Percentiles rank a stretch among this genome's conserved stretches.
phyloP scores from a whole-genome alignment of 2,329 filamentous ascomycete species.

The Fusarium vanettenii region DNA sequence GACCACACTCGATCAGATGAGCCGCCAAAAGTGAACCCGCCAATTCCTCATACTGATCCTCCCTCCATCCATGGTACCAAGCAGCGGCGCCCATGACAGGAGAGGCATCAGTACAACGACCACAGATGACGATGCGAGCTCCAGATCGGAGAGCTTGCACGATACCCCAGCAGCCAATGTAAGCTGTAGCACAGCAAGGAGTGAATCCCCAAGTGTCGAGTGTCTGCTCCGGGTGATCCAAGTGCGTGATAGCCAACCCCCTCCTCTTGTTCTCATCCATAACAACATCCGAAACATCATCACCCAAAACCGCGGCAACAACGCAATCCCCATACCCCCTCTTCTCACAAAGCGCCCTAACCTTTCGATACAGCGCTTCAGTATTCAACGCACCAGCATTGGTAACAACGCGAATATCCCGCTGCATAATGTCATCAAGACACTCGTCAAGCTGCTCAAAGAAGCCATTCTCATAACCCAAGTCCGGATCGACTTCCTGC shows the following conservation, averaged over 20 bases:
- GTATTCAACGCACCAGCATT: conserved; percentile 56
- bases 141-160: conserved; percentile 54
- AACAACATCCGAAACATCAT: conserved; percentile 50
- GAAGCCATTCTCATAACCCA: conserved; percentile 53
- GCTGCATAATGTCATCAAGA: conserved; percentile 49
- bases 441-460: conserved; percentile 57
- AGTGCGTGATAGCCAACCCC: conserved; percentile 35
- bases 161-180: conserved; percentile 63
- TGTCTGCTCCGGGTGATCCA: conserved; percentile 45
- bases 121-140: conserved; percentile 62
- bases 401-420: conserved; percentile 52
- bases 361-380: conserved; percentile 45
- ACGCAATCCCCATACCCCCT: conserved; percentile 45
- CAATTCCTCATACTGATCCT: conserved; percentile 59
- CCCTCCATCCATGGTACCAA: conserved; percentile 66
- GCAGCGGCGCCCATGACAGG: conserved; percentile 67
- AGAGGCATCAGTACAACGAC: conserved; percentile 60
- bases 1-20: conserved; percentile 65
- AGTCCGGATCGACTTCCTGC: conserved; percentile 45
- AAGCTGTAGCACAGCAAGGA: conserved; percentile 50
- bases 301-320: conserved; percentile 53
- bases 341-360: conserved; percentile 45
- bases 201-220: conserved; percentile 46
- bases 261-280: conserved; percentile 25
- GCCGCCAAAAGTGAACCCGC: conserved; percentile 63